Evolutionary conservation across 2,329 filamentous ascomycete species (phyloP), one percentile per base, ranked within the genome.

Genomic region (Aspergillus fumigatus): DNA sequence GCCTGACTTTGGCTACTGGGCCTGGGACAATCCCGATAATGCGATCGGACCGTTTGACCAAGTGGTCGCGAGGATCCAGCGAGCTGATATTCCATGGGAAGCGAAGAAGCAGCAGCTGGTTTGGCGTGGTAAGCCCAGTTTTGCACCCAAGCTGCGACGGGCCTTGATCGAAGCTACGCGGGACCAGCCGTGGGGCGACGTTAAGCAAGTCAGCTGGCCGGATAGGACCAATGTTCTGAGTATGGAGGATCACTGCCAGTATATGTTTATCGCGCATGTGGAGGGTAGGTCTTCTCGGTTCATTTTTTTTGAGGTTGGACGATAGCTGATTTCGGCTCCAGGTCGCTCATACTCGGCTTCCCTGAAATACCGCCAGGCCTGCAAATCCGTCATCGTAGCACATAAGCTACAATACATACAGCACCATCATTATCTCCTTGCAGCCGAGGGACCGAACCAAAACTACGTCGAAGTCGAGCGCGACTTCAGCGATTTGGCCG

Each of bases 401-500:
- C 79, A 80, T 57, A 71, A 76, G 45, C 70, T 80, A 23, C 72
- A 78, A 43, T 82, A 74, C 67, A 73, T 78, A 49, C 76, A 80
- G 51, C 77, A 80, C 54, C 76, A 80, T 55, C 73, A 78, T 51
- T 76, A 76, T 35, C 73, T 81, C 1, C 65, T 81, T 23, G 65
- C 73, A 7, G 59, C 74, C 14, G 66, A 66, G 10, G 79, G 79
- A 0, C 73, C 77, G 3, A 62, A 76, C 9, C 78, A 80, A 61
- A 81, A 81, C 62, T 79, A 73, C 48, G 73, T 81, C 32, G 71
- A 77, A 56, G 78, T 81, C 3, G 68, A 76, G 53, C 69, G 74
- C 14, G 77, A 82, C 66, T 87, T 85, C 68, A 81, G 81, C 61
- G 83, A 87, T 61, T 75, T 84, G 57, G 59, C 67, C 2, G 61